Evolutionary conservation across 345 rosid genomes (phyloP), one percentile per base, ranked within the genome.

Genomic region (Raphanus sativus): DNA sequence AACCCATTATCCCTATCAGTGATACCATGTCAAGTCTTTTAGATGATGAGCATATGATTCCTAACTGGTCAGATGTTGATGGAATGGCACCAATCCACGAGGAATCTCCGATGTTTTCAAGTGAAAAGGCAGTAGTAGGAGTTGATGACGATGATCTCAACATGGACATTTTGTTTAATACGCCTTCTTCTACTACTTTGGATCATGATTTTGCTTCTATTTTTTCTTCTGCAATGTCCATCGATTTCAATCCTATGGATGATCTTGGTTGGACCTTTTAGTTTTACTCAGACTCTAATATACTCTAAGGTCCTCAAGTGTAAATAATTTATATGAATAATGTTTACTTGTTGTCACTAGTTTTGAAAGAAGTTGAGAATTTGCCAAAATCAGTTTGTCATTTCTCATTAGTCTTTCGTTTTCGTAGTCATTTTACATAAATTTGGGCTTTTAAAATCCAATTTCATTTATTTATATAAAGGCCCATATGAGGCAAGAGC

Each of bases 201-300:
- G 84, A 81, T 77, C 71, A 66, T 68, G 81, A 81, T 72, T 77
- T 72, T 81, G 77, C 83, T 76, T 62, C 81, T 8, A 59, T 81
- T 38, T 71, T 81, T 21, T 61, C 77, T 12, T 76, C 68, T 21
- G 70, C 74, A 65, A 71, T 81, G 81, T 72, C 81, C 62, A 48
- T 67, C 4, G 84, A 76, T 72, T 70, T 76, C 29, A 76, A 72
- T 33, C 80, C 84, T 21, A 73, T 81, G 81, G 75, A 77, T 71
- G 81, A 81, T 61, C 73, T 81, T 76, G 69, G 62, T 10, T 81
- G 84, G 78, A 62, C 77, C 75, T 81, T 81, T 68, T 81, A 81
- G 74, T 17, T 50, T 55, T 70, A 66, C 77, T 59, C 42, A 4
- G 54, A 13, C 54, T 48, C 54, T 48, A 5, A 5, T 48, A 48